phyloP scores from a whole-genome alignment of 2,329 filamentous ascomycete species.

The Colletotrichum truncatum region DNA sequence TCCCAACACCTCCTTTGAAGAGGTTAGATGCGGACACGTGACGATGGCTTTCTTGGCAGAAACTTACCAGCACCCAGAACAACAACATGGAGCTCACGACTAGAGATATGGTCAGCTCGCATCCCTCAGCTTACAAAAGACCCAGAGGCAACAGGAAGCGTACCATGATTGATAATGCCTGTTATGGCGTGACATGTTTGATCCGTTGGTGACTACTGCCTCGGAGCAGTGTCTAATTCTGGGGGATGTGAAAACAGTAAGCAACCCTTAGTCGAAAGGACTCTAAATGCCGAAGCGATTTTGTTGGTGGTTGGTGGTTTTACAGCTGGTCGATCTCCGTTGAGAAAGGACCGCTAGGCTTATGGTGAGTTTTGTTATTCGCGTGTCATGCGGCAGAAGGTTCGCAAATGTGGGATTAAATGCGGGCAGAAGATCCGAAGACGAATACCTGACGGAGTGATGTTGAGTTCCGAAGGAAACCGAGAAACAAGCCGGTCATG shows the following conservation, averaged over 20 bases:
- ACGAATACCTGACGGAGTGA: not conserved
- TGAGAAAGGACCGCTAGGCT: constrained; percentile 9
- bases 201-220: not conserved
- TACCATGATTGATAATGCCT: constrained; percentile 33
- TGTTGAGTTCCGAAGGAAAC: not conserved
- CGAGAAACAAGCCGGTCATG: not conserved
- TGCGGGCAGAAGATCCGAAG: not conserved
- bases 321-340: constrained; percentile 16
- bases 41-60: constrained; percentile 14
- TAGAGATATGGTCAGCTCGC: constrained; percentile 40
- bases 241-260: too few species aligned
- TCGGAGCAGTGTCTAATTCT: not conserved
- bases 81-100: constrained; percentile 84
- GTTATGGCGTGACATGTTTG: constrained; percentile 30
- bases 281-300: not conserved
- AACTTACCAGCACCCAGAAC: constrained; percentile 80
- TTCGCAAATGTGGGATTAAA: constrained; percentile 16
- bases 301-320: constrained; percentile 2
- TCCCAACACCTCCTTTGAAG: constrained; percentile 77
- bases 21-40: constrained; percentile 31
- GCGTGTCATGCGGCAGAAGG: constrained; percentile 29
- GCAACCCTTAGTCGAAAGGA: not conserved
- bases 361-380: not conserved
- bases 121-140: not conserved
- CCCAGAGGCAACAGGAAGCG: not conserved